Percentiles rank a stretch among this genome's conserved stretches.
These are phyloP conservation scores for Yarrowia alimentaria DNA, from an alignment of 805 yeast genomes.

Conservation along the genomic window DNA sequence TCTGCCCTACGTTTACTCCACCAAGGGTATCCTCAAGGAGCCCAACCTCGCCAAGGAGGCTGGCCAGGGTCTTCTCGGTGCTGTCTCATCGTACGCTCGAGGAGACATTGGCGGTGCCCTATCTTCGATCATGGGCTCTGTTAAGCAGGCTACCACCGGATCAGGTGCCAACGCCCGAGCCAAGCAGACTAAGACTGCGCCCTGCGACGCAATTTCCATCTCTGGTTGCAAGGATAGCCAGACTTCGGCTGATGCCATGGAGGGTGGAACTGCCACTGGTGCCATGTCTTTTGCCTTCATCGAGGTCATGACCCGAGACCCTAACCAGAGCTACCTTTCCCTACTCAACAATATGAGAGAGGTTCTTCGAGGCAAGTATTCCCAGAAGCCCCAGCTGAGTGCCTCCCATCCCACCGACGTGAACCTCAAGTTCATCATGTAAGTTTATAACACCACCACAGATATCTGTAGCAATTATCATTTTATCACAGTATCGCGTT, in stretches of 20 bases:
- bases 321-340: slow-evolving; percentile 66
- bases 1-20: slow-evolving; percentile 75
- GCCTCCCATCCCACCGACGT: slow-evolving; percentile 78
- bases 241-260: slow-evolving; percentile 78
- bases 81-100: slow-evolving; percentile 57
- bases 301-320: slow-evolving; percentile 56
- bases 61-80: slow-evolving; percentile 61
- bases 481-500: neutral
- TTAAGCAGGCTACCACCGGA: slow-evolving; percentile 41
- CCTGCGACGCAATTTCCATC: slow-evolving; percentile 73
- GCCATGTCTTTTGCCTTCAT: slow-evolving; percentile 83
- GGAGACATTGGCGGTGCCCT: slow-evolving; percentile 56
- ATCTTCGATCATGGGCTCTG: slow-evolving; percentile 42
- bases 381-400: slow-evolving; percentile 81
- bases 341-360: slow-evolving; percentile 69
- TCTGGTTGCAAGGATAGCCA: slow-evolving; percentile 84
- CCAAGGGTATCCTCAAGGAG: slow-evolving; percentile 79
- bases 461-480: no score
- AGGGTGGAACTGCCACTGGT: slow-evolving; percentile 70
- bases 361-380: slow-evolving; percentile 59
- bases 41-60: slow-evolving; percentile 76
- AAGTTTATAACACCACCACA: no score
- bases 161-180: slow-evolving; percentile 46
- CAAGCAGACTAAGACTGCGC: slow-evolving; percentile 58
- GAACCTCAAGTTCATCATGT: slow-evolving; percentile 51